A percentile compares a stretch with the other conserved stretches of the same genome.
phyloP scores from a whole-genome alignment of 441 rosid species.

The Kokia cookei region DNA sequence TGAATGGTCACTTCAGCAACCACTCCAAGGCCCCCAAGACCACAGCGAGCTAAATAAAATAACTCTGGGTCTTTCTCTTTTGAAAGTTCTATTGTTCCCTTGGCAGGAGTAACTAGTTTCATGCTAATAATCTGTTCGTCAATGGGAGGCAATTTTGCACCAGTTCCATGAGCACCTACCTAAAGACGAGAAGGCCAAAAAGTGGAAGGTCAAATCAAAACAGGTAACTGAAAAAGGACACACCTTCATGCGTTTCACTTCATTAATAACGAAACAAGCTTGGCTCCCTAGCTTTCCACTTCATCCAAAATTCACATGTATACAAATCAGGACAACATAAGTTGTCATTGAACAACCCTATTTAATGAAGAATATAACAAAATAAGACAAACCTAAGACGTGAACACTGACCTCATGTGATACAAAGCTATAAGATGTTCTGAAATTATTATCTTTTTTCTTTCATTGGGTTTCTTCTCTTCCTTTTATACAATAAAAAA shows the following conservation, averaged over 20 bases:
- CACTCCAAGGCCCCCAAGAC: conserved; percentile 96
- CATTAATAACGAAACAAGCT: background rate
- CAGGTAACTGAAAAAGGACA: background rate
- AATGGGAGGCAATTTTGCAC: conserved; percentile 92
- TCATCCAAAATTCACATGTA: background rate
- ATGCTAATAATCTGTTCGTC: conserved; percentile 91
- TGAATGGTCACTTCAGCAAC: conserved; percentile 95
- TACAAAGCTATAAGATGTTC: background rate
- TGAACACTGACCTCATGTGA: background rate
- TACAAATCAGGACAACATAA: background rate
- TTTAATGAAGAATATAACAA: background rate
- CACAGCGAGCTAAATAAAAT: conserved; percentile 85
- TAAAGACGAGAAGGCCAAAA: conserved; percentile 19
- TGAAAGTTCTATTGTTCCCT: conserved; percentile 84
- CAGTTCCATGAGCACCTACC: conserved; percentile 99
- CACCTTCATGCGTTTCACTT: background rate
- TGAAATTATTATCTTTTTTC: background rate
- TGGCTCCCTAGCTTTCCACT: background rate
- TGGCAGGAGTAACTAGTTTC: conserved; percentile 95
- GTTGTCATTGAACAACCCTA: background rate
- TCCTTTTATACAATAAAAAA: background rate
- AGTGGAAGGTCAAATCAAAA: background rate
- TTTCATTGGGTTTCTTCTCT: background rate
- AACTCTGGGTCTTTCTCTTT: conserved; percentile 83
- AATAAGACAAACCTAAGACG: background rate